phyloP scores from a whole-genome alignment of 1,139 yeast species.

The Suhomyces wounanorum region DNA sequence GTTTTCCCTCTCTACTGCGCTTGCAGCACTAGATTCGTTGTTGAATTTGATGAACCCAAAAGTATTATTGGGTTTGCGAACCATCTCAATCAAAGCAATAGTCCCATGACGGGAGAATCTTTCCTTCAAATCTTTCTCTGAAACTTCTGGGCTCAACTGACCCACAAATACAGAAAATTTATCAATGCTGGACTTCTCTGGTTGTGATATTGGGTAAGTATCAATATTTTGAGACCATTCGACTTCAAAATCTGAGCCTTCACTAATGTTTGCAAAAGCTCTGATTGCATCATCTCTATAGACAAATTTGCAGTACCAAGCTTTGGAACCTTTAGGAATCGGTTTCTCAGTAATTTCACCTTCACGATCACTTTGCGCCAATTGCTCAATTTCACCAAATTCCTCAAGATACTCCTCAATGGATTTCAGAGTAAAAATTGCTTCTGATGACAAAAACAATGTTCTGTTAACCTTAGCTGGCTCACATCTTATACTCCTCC shows the following conservation, averaged over 20 bases:
- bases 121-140: slow-evolving; percentile 54
- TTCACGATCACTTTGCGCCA: slow-evolving; percentile 51
- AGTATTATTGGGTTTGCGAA: slow-evolving; percentile 50
- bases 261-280: slow-evolving; percentile 73
- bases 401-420: slow-evolving; percentile 43
- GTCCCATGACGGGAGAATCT: slow-evolving; percentile 71
- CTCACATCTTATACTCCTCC: slow-evolving; percentile 81
- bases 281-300: slow-evolving; percentile 89
- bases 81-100: slow-evolving; percentile 52
- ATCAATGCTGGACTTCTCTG: slow-evolving; percentile 47
- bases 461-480: slow-evolving; percentile 91
- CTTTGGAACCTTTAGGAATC: slow-evolving; percentile 22
- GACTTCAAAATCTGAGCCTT: slow-evolving; percentile 53
- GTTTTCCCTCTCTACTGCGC: slow-evolving; percentile 80
- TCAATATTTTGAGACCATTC: slow-evolving; percentile 89
- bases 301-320: slow-evolving; percentile 82
- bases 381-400: slow-evolving; percentile 76
- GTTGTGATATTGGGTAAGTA: background rate
- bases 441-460: slow-evolving; percentile 51
- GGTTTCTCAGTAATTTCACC: slow-evolving; percentile 31
- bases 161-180: slow-evolving; percentile 76
- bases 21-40: slow-evolving; percentile 73
- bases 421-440: slow-evolving; percentile 25
- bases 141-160: slow-evolving; percentile 57
- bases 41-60: slow-evolving; percentile 74